A percentile compares a stretch with the other conserved stretches of the same genome.
Evolutionary conservation across 78 protist species (phyloP).

Genomic region (Parvularia atlantis): DNA sequence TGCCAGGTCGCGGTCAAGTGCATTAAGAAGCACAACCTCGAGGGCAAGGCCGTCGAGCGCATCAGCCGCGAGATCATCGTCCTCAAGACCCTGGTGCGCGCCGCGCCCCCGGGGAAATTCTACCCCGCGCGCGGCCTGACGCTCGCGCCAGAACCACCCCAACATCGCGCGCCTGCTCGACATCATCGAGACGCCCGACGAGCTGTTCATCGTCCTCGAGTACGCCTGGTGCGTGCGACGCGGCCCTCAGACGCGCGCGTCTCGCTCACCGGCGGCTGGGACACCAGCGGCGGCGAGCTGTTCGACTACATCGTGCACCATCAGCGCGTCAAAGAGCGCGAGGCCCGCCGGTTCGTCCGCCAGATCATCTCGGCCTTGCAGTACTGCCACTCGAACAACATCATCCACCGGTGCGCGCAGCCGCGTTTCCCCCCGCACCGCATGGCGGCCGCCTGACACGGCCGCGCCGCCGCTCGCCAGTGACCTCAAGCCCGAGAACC

Average conservation of each 20-base stretch:
- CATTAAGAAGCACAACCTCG: no score
- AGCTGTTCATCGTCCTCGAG: slow-evolving; percentile 91
- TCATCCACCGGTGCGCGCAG: slow-evolving; percentile 4
- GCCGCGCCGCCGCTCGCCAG: not conserved
- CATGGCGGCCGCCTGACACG: not conserved
- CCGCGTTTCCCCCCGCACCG: not conserved
- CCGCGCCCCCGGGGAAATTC: no score
- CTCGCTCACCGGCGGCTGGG: no score
- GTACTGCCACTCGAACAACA: slow-evolving; percentile 17
- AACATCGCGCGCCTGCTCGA: slow-evolving; percentile 93
- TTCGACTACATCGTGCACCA: slow-evolving; percentile 26
- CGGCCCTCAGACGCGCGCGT: no score
- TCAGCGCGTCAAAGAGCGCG: slow-evolving; percentile 14
- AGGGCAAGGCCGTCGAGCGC: no score
- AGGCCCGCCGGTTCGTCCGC: slow-evolving; percentile 40
- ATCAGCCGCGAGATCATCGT: no score
- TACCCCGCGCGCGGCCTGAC: no score
- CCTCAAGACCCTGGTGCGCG: no score
- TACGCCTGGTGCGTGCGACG: no score
- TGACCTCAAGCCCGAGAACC: slow-evolving; percentile 68
- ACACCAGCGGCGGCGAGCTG: slow-evolving; percentile 39
- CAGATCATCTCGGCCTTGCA: slow-evolving; percentile 40
- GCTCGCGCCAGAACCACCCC: slow-evolving; percentile 93
- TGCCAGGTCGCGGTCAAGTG: no score
- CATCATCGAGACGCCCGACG: slow-evolving; percentile 89